phyloP scores from a whole-genome alignment of 257 asterid species.

The Solanum sejunctum region DNA sequence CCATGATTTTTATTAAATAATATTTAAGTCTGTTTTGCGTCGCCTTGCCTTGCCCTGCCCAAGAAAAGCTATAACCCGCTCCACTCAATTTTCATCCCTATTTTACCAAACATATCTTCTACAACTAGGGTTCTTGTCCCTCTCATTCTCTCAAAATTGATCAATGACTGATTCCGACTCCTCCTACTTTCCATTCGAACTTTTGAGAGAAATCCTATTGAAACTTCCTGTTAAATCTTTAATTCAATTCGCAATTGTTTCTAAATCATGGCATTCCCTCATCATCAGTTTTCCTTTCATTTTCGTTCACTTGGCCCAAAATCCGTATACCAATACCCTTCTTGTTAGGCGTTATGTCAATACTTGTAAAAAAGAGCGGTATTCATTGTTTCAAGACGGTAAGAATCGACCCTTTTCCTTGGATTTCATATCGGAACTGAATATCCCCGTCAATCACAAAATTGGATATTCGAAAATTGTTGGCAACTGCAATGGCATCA shows the following conservation, averaged over 20 bases:
- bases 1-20: background rate
- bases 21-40: background rate
- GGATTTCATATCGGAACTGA: conserved; percentile 9
- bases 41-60: background rate
- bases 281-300: conserved; percentile 31
- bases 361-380: conserved; percentile 18
- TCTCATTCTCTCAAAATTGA: background rate
- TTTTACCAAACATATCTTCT: too few relatives aligned
- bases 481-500: conserved; percentile 28
- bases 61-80: background rate
- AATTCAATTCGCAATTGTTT: background rate
- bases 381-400: conserved; percentile 3
- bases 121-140: background rate
- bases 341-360: conserved; percentile 24
- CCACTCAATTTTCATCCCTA: background rate
- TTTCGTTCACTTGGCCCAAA: background rate
- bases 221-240: conserved; percentile 13
- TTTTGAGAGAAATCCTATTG: conserved; percentile 27
- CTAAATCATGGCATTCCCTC: conserved; percentile 18
- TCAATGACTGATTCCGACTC: conserved; percentile 17
- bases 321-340: background rate
- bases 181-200: conserved; percentile 25
- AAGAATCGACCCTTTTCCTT: background rate
- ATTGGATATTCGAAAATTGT: conserved; percentile 39
- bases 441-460: conserved; percentile 21